A percentile compares a stretch with the other conserved stretches of the same genome.
phyloP scores from a whole-genome alignment of 768 basidiomycete genomes.

The Roridomyces roridus region DNA sequence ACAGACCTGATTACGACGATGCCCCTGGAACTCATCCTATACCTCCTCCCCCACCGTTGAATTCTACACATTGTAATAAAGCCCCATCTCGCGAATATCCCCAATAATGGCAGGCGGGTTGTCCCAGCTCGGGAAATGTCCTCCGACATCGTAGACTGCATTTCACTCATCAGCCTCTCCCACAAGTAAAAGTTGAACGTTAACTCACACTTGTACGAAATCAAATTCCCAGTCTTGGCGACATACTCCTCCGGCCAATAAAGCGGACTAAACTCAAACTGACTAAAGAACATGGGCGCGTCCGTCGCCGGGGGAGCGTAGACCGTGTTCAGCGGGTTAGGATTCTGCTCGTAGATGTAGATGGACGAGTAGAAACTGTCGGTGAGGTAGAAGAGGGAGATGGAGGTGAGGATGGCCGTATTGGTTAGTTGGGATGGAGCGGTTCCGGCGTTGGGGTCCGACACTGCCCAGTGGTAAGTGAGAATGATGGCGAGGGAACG shows the following conservation, averaged over 20 bases:
- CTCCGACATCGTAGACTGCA: too few species aligned
- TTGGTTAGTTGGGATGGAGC: not conserved
- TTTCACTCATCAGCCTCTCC: too few species aligned
- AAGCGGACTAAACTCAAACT: not conserved
- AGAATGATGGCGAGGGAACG: not conserved
- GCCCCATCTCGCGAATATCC: too few species aligned
- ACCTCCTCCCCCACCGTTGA: constrained; percentile 26
- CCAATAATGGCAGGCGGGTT: too few species aligned
- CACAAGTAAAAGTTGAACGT: too few species aligned
- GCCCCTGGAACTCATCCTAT: constrained; percentile 30
- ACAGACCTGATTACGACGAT: constrained; percentile 25
- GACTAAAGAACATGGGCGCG: constrained; percentile 8
- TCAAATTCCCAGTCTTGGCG: not conserved
- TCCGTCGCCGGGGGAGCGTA: constrained; percentile 5
- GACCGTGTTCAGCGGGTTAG: constrained; percentile 1
- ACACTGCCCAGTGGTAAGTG: not conserved
- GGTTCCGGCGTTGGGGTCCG: constrained; percentile 13
- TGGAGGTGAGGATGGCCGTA: constrained; percentile 23
- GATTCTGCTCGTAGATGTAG: constrained; percentile 6
- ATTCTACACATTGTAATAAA: constrained; percentile 26
- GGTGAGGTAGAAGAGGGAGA: constrained; percentile 33
- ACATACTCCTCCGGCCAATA: constrained; percentile 3
- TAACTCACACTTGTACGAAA: constrained; percentile 4
- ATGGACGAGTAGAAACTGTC: constrained; percentile 24
- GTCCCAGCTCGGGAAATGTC: too few species aligned